Evolutionary conservation across 768 basidiomycete genomes (phyloP).

Genomic region (Peribolospora kevripleyi): DNA sequence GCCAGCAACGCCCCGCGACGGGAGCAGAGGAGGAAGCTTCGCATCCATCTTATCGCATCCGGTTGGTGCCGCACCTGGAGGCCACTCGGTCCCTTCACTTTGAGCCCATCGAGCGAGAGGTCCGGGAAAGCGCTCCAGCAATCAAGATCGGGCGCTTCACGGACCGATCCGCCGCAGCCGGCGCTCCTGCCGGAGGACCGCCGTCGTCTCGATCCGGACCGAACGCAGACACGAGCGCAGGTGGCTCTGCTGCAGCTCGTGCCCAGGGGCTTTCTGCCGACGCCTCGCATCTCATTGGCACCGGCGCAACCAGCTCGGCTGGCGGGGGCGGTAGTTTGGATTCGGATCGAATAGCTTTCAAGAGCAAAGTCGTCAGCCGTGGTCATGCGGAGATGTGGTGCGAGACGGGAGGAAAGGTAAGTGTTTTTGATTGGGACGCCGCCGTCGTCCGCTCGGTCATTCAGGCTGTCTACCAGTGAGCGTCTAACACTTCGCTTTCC

Average conservation of each 20-base stretch:
- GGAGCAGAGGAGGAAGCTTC: not conserved
- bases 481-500: not conserved
- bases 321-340: constrained; percentile 25
- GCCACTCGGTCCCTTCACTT: constrained; percentile 67
- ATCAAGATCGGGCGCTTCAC: constrained; percentile 88
- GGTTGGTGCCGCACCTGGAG: constrained; percentile 87
- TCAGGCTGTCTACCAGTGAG: not conserved
- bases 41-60: constrained; percentile 25
- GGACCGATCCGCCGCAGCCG: constrained; percentile 27
- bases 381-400: constrained; percentile 89
- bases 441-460: not conserved
- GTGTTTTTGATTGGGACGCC: not conserved
- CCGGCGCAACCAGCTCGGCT: not conserved
- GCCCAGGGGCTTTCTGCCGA: too few relatives aligned
- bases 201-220: too few relatives aligned
- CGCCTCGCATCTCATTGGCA: not conserved
- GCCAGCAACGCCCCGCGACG: too few relatives aligned
- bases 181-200: not conserved
- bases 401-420: constrained; percentile 21
- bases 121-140: constrained; percentile 39
- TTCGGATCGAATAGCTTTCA: constrained; percentile 75
- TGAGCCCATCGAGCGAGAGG: constrained; percentile 72
- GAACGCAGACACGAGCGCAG: too few relatives aligned
- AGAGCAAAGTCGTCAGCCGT: constrained; percentile 79
- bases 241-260: too few relatives aligned